Evolutionary conservation across 192 early-diverging fungal species (phyloP).

Genomic region (Coemansia sp.): DNA sequence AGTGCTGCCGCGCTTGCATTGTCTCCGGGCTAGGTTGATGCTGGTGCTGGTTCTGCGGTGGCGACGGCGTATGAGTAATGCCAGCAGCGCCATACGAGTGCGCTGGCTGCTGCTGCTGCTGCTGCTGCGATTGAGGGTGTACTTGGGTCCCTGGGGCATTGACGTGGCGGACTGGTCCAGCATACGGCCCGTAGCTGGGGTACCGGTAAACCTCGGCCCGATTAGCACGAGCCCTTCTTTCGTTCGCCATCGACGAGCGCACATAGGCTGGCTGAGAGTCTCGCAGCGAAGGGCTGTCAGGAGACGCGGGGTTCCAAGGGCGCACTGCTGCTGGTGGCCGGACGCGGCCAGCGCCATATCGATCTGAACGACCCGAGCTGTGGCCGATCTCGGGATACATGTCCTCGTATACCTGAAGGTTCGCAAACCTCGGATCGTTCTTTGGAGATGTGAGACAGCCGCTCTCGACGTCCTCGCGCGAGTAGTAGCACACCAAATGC

Average conservation of each 20-base stretch:
- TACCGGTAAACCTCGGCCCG: conserved; percentile 45
- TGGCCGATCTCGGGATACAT: conserved; percentile 78
- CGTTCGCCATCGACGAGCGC: conserved; percentile 32
- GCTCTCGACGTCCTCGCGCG: conserved; percentile 72
- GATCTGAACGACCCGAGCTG: conserved; percentile 37
- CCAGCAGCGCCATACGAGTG: not conserved
- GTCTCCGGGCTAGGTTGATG: not conserved
- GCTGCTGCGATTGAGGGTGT: conserved; percentile 9
- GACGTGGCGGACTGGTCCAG: conserved; percentile 42
- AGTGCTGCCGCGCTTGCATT: not conserved
- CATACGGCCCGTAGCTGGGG: conserved; percentile 49
- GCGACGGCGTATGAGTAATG: not conserved
- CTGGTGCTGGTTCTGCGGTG: not conserved
- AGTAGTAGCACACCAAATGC: conserved; percentile 91
- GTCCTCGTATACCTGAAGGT: conserved; percentile 71
- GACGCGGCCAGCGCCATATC: conserved; percentile 32
- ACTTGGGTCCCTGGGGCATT: conserved; percentile 13
- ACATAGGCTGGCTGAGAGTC: conserved; percentile 34
- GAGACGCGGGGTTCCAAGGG: conserved; percentile 22
- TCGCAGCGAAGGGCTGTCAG: conserved; percentile 15
- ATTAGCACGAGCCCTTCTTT: conserved; percentile 31
- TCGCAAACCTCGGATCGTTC: conserved; percentile 64
- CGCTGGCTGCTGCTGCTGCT: conserved; percentile 5
- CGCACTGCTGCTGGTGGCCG: conserved; percentile 23
- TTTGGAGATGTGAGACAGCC: conserved; percentile 70